phyloP scores from a whole-genome alignment of 208 protist genomes.

The Balamuthia mandrillaris region DNA sequence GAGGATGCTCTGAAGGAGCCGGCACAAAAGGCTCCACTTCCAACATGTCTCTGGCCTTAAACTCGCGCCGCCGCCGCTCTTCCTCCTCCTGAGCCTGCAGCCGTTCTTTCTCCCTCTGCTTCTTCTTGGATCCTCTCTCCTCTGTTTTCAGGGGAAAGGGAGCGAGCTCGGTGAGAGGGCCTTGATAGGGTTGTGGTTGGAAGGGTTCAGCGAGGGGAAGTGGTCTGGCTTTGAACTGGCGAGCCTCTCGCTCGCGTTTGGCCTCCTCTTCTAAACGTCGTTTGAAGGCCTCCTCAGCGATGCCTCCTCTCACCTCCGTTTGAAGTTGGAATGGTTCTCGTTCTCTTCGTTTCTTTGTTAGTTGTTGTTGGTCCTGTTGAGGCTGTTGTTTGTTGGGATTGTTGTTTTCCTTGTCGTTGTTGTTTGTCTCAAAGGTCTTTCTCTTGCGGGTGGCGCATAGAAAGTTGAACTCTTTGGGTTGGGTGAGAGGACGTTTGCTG shows the following conservation, averaged over 20 bases:
- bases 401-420: neutral
- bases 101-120: neutral
- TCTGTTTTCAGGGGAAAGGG: conserved; percentile 4
- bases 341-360: neutral
- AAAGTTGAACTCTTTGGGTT: neutral
- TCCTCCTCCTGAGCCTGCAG: neutral
- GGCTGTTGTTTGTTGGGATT: neutral
- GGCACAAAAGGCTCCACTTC: neutral
- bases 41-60: too few species aligned
- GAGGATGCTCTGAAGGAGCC: neutral
- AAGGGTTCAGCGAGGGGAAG: neutral
- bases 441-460: neutral
- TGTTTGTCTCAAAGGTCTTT: neutral
- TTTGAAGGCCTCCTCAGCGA: neutral
- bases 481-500: neutral
- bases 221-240: neutral
- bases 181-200: neutral
- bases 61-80: too few species aligned
- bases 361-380: neutral
- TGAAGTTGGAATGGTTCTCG: neutral
- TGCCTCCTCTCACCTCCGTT: neutral
- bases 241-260: neutral
- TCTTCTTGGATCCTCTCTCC: neutral
- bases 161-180: neutral
- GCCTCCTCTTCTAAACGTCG: neutral